Evolutionary conservation across 169 alveolate species (phyloP), one percentile per base, ranked within the genome.

Genomic region (Fabrea salina): DNA sequence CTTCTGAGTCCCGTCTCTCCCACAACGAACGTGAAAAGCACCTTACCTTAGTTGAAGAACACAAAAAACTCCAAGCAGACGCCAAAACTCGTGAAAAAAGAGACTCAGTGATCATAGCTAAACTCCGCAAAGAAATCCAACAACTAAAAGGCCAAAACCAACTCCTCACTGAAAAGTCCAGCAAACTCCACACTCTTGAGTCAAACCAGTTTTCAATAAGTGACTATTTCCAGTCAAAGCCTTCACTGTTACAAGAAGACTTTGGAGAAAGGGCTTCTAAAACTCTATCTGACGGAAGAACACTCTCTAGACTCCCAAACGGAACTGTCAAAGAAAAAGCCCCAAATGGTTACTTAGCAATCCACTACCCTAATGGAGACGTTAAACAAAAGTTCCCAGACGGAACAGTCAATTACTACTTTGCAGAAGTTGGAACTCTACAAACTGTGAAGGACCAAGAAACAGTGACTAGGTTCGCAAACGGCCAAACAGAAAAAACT

Each of bases 401-500:
- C 67, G 89, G 87, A 7, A 87, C 76, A 81, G 70, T 67, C 5
- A 82, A 86, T 6, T 90, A 90, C 72, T 90, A 66, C 71, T 90
- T 87, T 67, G 87, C 81, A n/a, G 93, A 90, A 16, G 78, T 89
- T 1, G 80, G 87, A 66, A 86, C 91, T 0, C 79, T 89, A 19
- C 87, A 90, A 79, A 80, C 90, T 2, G 84, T 92, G 4, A 81
- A 82, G 22, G 88, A 87, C 80, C 89, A 89, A 19, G 51, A 84
- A 56, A 85, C 79, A 76, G 84, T 86, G 22, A 86, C 80, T 71
- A 90, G 86, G 66, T 90, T 90, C 71, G 61, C 83, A 59, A 90
- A 90, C 71, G 85, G 83, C 13, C 93, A 90, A 82, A 80, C 86
- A 0, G 95, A 90, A 68, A 90, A 90, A 51, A 92, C 86, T 74